Percentiles rank a stretch among this genome's conserved stretches.
Conservation (phyloP, 352 stramenopile species). For the Globisporangium perplexum region DNA sequence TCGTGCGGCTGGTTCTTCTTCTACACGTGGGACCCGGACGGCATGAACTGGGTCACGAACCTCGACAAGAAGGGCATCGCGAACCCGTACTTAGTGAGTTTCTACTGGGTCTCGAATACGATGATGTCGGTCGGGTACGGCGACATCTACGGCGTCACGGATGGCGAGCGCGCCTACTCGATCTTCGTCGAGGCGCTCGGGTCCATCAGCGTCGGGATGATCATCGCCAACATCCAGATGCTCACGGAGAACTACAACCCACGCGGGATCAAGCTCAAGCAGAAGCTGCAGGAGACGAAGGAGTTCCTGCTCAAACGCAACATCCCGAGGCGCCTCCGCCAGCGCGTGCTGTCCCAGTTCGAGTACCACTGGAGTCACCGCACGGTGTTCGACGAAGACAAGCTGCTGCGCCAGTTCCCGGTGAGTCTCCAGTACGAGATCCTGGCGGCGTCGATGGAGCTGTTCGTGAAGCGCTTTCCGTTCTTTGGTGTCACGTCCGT, state of each 20-base stretch:
- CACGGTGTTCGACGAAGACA: constrained; percentile 71
- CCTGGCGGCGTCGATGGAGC: constrained; percentile 66
- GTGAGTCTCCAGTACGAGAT: constrained; percentile 77
- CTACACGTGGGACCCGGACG: constrained; percentile 70
- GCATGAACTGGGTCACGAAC: constrained; percentile 67
- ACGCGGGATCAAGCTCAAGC: constrained; percentile 57
- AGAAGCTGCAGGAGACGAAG: constrained; percentile 75
- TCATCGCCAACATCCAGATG: constrained; percentile 91
- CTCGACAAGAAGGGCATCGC: constrained; percentile 31
- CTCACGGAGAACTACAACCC: constrained; percentile 91
- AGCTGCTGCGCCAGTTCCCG: constrained; percentile 57
- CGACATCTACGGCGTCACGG: constrained; percentile 82
- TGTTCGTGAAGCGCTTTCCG: constrained; percentile 69
- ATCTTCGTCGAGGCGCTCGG: constrained; percentile 82
- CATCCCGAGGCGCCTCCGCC: constrained; percentile 56
- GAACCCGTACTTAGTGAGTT: constrained; percentile 83
- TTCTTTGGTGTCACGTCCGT: constrained; percentile 73
- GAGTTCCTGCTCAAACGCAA: constrained; percentile 68
- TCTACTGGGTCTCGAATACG: constrained; percentile 92
- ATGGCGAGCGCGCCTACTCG: constrained; percentile 75
- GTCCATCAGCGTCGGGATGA: constrained; percentile 87
- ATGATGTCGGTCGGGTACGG: constrained; percentile 93
- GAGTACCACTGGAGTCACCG: constrained; percentile 74
- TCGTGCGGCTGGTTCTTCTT: constrained; percentile 79
- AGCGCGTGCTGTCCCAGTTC: constrained; percentile 73